Conservation (phyloP, 2,329 filamentous ascomycete genomes). For the Pseudopyricularia cyperi region DNA sequence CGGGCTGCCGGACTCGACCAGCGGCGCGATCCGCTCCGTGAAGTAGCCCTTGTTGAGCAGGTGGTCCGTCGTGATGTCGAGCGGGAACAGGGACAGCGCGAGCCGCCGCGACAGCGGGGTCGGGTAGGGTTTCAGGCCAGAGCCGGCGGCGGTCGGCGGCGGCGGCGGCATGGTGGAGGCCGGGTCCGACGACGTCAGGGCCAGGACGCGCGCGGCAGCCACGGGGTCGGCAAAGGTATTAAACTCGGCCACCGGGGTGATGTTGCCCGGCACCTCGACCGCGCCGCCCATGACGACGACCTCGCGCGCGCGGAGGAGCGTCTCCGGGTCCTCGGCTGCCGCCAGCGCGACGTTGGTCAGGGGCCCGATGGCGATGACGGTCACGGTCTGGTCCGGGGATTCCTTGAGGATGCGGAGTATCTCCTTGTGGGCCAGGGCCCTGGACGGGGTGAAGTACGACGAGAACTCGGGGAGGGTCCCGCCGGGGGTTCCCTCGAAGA, state of each 20-base stretch:
- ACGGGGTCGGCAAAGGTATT: slow-evolving; percentile 85
- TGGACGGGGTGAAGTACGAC: slow-evolving; percentile 62
- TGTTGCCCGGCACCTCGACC: slow-evolving; percentile 68
- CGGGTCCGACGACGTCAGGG: slow-evolving; percentile 62
- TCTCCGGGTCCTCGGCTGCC: slow-evolving; percentile 75
- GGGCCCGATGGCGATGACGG: slow-evolving; percentile 81
- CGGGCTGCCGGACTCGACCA: slow-evolving; percentile 51
- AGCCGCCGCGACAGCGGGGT: slow-evolving; percentile 47
- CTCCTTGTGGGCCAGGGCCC: slow-evolving; percentile 62
- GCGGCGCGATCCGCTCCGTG: slow-evolving; percentile 35
- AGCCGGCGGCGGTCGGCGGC: background rate
- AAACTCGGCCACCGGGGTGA: slow-evolving; percentile 80
- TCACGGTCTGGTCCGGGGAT: slow-evolving; percentile 72
- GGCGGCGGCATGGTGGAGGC: slow-evolving; percentile 64
- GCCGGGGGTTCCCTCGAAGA: slow-evolving; percentile 38
- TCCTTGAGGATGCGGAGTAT: slow-evolving; percentile 78
- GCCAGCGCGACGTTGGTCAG: slow-evolving; percentile 89
- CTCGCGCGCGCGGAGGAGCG: slow-evolving; percentile 80
- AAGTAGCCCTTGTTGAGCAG: slow-evolving; percentile 51
- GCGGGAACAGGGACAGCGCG: slow-evolving; percentile 57
- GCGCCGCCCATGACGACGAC: slow-evolving; percentile 93
- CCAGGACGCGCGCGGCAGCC: slow-evolving; percentile 64
- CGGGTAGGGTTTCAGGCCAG: slow-evolving; percentile 40
- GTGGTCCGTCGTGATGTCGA: slow-evolving; percentile 66
- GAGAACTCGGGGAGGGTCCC: slow-evolving; percentile 29